A percentile compares a stretch with the other conserved stretches of the same genome.
Conservation (phyloP, 805 yeast species). For the Zygosaccharomyces siamensis region DNA sequence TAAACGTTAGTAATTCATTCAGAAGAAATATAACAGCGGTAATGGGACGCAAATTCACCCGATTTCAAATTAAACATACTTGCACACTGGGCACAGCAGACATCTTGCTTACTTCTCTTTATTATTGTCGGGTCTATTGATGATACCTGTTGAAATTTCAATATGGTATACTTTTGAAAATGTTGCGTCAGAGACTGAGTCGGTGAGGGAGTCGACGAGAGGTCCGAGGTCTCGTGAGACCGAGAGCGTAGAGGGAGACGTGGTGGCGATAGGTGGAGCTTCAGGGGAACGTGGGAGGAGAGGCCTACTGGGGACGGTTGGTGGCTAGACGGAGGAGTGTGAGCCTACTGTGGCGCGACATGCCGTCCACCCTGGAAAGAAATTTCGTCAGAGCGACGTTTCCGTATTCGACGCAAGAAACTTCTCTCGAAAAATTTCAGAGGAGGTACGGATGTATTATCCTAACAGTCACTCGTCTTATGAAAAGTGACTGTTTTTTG, state of each 20-base stretch:
- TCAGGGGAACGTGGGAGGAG: background rate
- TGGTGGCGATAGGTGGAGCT: background rate
- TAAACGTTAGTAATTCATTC: background rate
- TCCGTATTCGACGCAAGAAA: background rate
- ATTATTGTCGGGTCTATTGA: slow-evolving; percentile 17
- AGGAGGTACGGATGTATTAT: background rate
- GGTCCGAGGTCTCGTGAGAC: background rate
- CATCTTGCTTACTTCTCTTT: slow-evolving; percentile 42
- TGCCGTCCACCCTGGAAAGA: too few species aligned
- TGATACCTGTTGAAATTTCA: slow-evolving; percentile 9
- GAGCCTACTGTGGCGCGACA: too few species aligned
- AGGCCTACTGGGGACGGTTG: background rate
- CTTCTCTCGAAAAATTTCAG: background rate
- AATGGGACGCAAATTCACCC: background rate
- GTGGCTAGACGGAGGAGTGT: background rate
- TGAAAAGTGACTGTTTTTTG: background rate
- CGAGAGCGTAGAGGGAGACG: background rate
- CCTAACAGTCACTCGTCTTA: background rate
- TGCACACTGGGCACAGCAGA: slow-evolving; percentile 82
- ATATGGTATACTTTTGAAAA: slow-evolving; percentile 1
- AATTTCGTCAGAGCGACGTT: background rate
- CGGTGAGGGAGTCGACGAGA: background rate
- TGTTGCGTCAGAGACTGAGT: slow-evolving; percentile 2
- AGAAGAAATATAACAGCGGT: background rate
- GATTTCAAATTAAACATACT: slow-evolving; percentile 48